phyloP scores from a whole-genome alignment of 2,329 filamentous ascomycete genomes.

The Ciborinia camelliae region DNA sequence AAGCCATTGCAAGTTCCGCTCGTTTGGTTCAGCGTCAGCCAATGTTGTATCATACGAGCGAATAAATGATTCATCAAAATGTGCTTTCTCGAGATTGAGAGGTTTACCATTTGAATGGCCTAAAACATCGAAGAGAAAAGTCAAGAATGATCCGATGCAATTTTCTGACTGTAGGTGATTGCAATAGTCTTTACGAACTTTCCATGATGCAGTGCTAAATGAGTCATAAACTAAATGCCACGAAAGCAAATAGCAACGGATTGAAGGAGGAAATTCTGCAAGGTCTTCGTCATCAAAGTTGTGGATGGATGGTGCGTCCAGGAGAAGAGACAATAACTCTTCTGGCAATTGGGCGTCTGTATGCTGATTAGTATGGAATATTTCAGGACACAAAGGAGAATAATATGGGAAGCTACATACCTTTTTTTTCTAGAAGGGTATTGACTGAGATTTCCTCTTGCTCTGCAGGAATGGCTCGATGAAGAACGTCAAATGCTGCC shows the following conservation, averaged over 20 bases:
- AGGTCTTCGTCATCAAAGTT: slow-evolving; percentile 63
- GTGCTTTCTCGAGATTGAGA: slow-evolving; percentile 67
- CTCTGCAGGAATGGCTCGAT: slow-evolving; percentile 69
- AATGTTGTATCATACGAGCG: slow-evolving; percentile 50
- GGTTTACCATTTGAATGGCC: slow-evolving; percentile 73
- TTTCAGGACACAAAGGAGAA: neutral
- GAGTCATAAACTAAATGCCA: slow-evolving; percentile 91
- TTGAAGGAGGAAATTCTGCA: slow-evolving; percentile 62
- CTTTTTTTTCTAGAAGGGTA: slow-evolving; percentile 64
- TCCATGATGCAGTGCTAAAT: slow-evolving; percentile 72
- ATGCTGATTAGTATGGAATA: slow-evolving; percentile 21
- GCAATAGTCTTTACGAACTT: slow-evolving; percentile 77
- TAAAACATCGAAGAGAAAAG: slow-evolving; percentile 80
- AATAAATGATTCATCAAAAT: slow-evolving; percentile 57
- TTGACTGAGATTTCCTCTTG: slow-evolving; percentile 85
- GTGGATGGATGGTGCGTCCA: slow-evolving; percentile 72
- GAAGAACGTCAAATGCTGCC: slow-evolving; percentile 75
- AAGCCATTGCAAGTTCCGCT: slow-evolving; percentile 77
- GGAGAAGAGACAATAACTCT: slow-evolving; percentile 77
- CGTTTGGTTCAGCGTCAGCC: slow-evolving; percentile 57
- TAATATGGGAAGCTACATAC: slow-evolving; percentile 35
- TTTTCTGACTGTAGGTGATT: slow-evolving; percentile 73
- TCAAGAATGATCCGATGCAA: slow-evolving; percentile 65
- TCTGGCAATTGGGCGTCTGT: slow-evolving; percentile 69
- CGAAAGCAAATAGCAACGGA: slow-evolving; percentile 79